Evolutionary conservation across 2,329 filamentous ascomycete species (phyloP).

Genomic region (Bretziella fagacearum): DNA sequence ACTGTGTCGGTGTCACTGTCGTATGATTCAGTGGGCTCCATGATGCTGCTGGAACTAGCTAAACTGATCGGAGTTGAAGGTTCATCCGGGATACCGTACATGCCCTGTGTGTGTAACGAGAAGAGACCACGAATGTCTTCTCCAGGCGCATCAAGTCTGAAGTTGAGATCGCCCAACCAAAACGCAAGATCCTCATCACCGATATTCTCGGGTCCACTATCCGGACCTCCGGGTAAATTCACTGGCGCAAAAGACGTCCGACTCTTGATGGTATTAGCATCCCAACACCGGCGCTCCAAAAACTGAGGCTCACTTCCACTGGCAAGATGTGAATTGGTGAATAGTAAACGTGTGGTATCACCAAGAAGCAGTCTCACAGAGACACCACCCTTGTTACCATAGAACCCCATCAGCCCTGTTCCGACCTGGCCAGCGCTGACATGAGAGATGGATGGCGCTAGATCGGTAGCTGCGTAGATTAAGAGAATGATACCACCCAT

Average conservation of each 20-base stretch:
- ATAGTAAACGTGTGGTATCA: slow-evolving; percentile 75
- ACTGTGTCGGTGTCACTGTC: slow-evolving; percentile 16
- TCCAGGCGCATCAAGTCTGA: slow-evolving; percentile 72
- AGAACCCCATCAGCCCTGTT: slow-evolving; percentile 78
- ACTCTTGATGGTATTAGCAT: slow-evolving; percentile 58
- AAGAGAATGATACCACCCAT: slow-evolving; percentile 71
- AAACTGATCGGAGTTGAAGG: slow-evolving; percentile 18
- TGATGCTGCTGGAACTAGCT: slow-evolving; percentile 19
- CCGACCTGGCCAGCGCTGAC: slow-evolving; percentile 72
- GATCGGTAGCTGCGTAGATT: slow-evolving; percentile 65
- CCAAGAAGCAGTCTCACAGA: slow-evolving; percentile 68
- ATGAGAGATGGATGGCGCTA: slow-evolving; percentile 59
- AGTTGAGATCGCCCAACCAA: slow-evolving; percentile 95
- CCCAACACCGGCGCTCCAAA: slow-evolving; percentile 77
- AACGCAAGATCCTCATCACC: slow-evolving; percentile 89
- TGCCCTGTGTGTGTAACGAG: slow-evolving; percentile 63
- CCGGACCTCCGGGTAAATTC: slow-evolving; percentile 43
- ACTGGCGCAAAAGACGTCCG: slow-evolving; percentile 68
- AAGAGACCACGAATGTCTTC: slow-evolving; percentile 77
- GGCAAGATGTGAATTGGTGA: slow-evolving; percentile 81
- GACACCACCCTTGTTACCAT: slow-evolving; percentile 92
- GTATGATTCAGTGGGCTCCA: slow-evolving; percentile 14
- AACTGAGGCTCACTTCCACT: slow-evolving; percentile 66
- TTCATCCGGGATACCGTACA: slow-evolving; percentile 40
- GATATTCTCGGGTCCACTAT: slow-evolving; percentile 52